Evolutionary conservation across 257 asterid species (phyloP), one percentile per base, ranked within the genome.

Genomic region (Nicotiana noctiflora): DNA sequence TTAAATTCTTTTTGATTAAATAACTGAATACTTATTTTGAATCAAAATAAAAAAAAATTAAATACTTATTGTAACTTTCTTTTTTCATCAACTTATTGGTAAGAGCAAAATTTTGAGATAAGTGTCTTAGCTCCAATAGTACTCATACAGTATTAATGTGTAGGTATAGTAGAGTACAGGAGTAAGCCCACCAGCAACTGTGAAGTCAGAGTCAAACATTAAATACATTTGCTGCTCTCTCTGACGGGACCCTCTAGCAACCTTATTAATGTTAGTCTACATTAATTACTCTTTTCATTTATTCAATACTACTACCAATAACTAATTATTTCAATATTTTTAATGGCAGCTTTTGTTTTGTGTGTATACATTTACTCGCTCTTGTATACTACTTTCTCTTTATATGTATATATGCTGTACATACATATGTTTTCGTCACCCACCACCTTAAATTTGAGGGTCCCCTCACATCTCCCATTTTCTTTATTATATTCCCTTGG

Each of bases 401-500:
- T 37, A 67, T 7, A 37, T 37, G 44, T 52, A 40, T 46, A 17
- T 55, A 17, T 55, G 61, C 61, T 18, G 61, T 18, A 55, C 61
- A 5, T 55, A 6, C 61, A 5, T 6, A 53, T 15, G 19, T 55
- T 44, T 72, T 46, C 0, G 59, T 5, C 29, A 27, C 78, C 78
- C 78, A 72, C 78, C 49, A 72, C 13, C 61, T 72, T 72, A 72
- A 72, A 72, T 72, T 72, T 46, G 37, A 14, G 78, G 78, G 60
- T 11, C 61, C 60, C 77, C 31, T 2, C 40, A 6, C 13, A 44
- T 70, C 37, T 23, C 23, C 77, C 44, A 8, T 70, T 70, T 21
- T 70, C 34, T 70, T 2, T 44, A 21, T 67, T 19, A 72, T 72
- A 72, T 46, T 46, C 78, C 78, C 40, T 21, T 13, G 13, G 61